These are phyloP conservation scores for Ambrosiella beaveri DNA, from an alignment of 2,329 filamentous ascomycete genomes.

Conservation along the genomic window DNA sequence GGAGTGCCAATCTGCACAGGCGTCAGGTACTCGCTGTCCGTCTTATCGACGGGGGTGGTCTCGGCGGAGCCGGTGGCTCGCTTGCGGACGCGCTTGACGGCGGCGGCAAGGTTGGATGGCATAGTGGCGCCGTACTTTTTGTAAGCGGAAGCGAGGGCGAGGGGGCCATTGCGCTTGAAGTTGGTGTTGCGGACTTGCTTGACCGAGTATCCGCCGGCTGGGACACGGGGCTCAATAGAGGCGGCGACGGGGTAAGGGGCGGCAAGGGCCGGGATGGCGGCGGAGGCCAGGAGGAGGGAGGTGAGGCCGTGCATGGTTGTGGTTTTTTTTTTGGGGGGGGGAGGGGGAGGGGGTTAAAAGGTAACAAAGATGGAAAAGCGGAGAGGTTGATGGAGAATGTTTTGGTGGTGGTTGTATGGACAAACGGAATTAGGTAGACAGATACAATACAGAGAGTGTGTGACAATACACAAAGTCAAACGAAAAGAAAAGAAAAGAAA, in stretches of 20 bases:
- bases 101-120: slow-evolving; percentile 18
- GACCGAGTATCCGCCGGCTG: slow-evolving; percentile 17
- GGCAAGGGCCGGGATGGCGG: slow-evolving; percentile 16
- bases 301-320: background rate
- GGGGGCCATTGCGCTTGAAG: slow-evolving; percentile 20
- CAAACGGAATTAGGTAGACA: background rate
- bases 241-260: slow-evolving; percentile 5
- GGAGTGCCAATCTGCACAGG: slow-evolving; percentile 28
- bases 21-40: slow-evolving; percentile 24
- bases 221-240: background rate
- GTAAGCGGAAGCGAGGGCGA: slow-evolving; percentile 22
- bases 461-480: background rate
- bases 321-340: too few relatives aligned
- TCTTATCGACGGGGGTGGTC: slow-evolving; percentile 16
- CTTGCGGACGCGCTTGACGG: slow-evolving; percentile 15
- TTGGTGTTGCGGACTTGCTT: slow-evolving; percentile 23
- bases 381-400: background rate
- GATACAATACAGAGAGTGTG: background rate
- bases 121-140: slow-evolving; percentile 22
- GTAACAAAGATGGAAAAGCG: background rate
- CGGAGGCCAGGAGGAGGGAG: slow-evolving; percentile 13
- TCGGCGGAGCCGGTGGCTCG: slow-evolving; percentile 19
- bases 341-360: background rate
- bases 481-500: background rate
- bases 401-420: background rate